Percentiles rank a stretch among this genome's conserved stretches.
These are phyloP conservation scores for Aspergillus bertholletiae DNA, from an alignment of 495 filamentous ascomycete genomes.

Conservation along the genomic window DNA sequence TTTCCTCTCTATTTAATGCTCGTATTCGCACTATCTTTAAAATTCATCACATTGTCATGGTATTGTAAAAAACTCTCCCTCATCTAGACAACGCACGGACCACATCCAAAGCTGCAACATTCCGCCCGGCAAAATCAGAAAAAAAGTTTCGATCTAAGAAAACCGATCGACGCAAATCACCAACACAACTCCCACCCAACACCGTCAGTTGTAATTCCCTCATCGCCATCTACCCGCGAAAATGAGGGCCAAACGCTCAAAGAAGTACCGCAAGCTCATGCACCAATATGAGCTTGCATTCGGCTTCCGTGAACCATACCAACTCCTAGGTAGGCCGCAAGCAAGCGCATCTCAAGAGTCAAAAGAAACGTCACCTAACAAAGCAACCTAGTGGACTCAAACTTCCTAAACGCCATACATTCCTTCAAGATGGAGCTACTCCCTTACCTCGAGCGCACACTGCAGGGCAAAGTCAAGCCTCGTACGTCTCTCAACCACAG, in stretches of 20 bases:
- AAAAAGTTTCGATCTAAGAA: constrained; percentile 36
- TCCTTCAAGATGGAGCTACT: constrained; percentile 78
- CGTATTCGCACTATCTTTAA: neutral
- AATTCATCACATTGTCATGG: neutral
- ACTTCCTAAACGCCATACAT: constrained; percentile 69
- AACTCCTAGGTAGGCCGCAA: constrained; percentile 64
- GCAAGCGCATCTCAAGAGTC: neutral
- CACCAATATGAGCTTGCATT: constrained; percentile 79
- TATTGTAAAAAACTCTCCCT: neutral
- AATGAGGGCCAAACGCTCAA: constrained; percentile 90
- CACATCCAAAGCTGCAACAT: constrained; percentile 21
- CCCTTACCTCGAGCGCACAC: constrained; percentile 64
- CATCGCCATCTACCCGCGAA: constrained; percentile 14
- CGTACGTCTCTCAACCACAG: constrained; percentile 44
- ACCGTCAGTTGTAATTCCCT: neutral
- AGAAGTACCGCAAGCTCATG: constrained; percentile 97
- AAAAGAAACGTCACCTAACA: constrained; percentile 11
- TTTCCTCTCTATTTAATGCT: no score
- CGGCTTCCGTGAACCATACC: constrained; percentile 88
- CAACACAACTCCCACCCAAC: neutral
- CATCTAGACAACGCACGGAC: constrained; percentile 20
- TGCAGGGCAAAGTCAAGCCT: constrained; percentile 82
- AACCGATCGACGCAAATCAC: constrained; percentile 8
- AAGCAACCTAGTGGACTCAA: constrained; percentile 61
- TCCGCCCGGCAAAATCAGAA: constrained; percentile 42